phyloP scores from a whole-genome alignment of 148 eudicot species.

The Spergularia bocconei region DNA sequence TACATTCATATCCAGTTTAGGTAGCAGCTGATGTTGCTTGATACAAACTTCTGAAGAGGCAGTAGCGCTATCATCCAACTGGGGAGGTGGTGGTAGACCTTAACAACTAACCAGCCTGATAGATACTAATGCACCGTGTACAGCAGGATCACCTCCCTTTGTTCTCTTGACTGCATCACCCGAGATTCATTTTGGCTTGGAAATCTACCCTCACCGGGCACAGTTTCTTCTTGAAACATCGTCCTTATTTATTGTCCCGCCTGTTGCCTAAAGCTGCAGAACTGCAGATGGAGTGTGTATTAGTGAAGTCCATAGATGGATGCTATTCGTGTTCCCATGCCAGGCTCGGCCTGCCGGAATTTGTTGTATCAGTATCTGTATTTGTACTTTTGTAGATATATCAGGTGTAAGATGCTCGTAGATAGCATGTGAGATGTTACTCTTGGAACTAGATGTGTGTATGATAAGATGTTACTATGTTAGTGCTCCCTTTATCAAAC shows the following conservation, averaged over 20 bases:
- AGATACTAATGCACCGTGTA: conserved; percentile 7
- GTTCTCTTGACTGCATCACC: background rate
- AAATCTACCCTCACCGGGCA: background rate
- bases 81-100: background rate
- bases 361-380: too few species aligned
- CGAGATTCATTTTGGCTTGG: background rate
- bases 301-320: too few species aligned
- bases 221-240: conserved; percentile 2
- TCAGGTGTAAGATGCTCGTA: too few species aligned
- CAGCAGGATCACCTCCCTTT: background rate
- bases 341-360: too few species aligned
- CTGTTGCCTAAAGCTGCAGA: background rate
- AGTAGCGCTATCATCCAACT: background rate
- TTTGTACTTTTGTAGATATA: too few species aligned
- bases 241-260: background rate
- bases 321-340: too few species aligned
- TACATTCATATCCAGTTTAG: background rate
- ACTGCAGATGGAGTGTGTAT: too few species aligned
- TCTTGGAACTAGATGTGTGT: too few species aligned
- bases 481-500: too few species aligned
- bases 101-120: too few species aligned
- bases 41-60: background rate
- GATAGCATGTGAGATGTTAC: too few species aligned
- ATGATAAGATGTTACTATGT: too few species aligned
- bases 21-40: conserved; percentile 11